Base-by-base conservation (phyloP, 306 rosid genomes). In the Malus sieversii region DNA sequence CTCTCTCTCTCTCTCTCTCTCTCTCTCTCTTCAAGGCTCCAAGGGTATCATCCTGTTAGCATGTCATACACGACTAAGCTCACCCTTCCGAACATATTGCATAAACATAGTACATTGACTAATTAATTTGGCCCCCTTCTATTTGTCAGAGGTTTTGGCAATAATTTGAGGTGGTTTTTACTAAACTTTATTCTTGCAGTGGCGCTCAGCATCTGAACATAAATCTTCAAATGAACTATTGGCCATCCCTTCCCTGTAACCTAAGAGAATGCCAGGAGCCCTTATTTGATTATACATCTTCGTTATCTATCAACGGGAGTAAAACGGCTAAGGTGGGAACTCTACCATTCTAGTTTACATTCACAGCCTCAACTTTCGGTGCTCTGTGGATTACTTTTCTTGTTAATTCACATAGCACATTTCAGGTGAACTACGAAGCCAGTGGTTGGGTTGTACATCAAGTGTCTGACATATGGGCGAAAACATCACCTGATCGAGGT, bases 371-470 rank as follows among this genome's bases (percentile, higher is more conserved):
- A 25, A 10, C 57, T 13, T 7, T 16, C 38, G 32, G 32, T 72
- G 35, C 35, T 6, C 52, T 55, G 9, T 35, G 58, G 67, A 9
- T 65, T 19, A 57, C 38, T 38, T 75, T 16, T 73, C 69, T 82
- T 45, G 55, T 68, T 58, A 46, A 38, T 48, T 75, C 59, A n/a
- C 48, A 16, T 51, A 45, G 12, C 75, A 87, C 68, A 19, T 77
- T 74, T n/a, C 87, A 94, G 98, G 97, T 88, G 85, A 94, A 94
- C 82, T 94, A 94, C 83, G 90, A 87, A 78, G 86, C 94, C 61
- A 82, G 83, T 75, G 97, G 97, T 73, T 94, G 98, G 97, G 98
- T 94, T 88, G 88, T 78, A 22, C 98, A 94, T 87, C 98, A 94
- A 78, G 97, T 91, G 74, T 87, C 98, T 45, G 97, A 94, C 78